phyloP scores from a whole-genome alignment of 1,284 basidiomycete genomes.

The Pascua guehoae region DNA sequence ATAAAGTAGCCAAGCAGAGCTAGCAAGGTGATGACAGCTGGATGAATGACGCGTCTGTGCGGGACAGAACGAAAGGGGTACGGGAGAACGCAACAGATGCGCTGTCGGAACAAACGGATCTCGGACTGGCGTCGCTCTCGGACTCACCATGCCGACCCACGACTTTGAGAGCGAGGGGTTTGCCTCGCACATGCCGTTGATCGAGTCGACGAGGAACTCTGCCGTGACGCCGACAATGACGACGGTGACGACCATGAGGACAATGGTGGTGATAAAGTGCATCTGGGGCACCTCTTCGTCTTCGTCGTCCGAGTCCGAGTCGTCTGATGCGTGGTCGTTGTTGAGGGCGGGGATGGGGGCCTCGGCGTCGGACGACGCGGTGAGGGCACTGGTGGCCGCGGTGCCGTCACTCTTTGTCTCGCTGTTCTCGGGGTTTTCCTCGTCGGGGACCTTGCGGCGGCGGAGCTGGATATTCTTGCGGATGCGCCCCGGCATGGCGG shows the following conservation, averaged over 20 bases:
- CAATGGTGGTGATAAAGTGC: slow-evolving; percentile 54
- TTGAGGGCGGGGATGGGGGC: not conserved
- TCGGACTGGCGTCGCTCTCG: not conserved
- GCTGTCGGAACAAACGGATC: too few relatives aligned
- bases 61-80: too few relatives aligned
- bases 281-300: slow-evolving; percentile 51
- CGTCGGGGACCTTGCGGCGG: slow-evolving; percentile 18
- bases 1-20: not conserved
- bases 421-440: slow-evolving; percentile 19
- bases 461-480: slow-evolving; percentile 15
- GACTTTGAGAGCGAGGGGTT: slow-evolving; percentile 58
- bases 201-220: slow-evolving; percentile 57
- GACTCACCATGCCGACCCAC: slow-evolving; percentile 65
- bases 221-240: slow-evolving; percentile 63
- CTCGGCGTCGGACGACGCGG: not conserved
- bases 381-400: not conserved
- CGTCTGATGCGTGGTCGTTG: not conserved
- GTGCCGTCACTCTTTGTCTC: slow-evolving; percentile 6
- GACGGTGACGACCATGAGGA: slow-evolving; percentile 38
- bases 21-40: too few relatives aligned
- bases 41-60: too few relatives aligned
- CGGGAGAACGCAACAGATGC: too few relatives aligned
- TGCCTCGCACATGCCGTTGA: slow-evolving; percentile 43
- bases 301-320: slow-evolving; percentile 27
- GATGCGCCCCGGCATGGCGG: slow-evolving; percentile 24